A percentile compares a stretch with the other conserved stretches of the same genome.
Conservation (phyloP, 169 alveolate genomes). For the Babesia caballi region DNA sequence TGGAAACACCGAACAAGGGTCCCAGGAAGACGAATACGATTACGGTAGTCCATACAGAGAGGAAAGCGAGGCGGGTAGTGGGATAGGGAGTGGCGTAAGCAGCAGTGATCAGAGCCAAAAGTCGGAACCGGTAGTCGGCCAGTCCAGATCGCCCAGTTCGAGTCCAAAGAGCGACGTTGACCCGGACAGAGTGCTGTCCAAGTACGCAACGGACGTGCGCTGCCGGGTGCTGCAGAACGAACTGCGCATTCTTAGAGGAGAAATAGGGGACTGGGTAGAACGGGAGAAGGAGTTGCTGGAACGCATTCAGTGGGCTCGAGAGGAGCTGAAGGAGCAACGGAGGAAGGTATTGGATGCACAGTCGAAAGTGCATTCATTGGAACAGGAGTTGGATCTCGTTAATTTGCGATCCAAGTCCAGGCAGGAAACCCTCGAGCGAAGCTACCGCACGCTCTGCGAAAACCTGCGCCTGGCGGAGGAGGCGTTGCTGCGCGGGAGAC, state of each 20-base stretch:
- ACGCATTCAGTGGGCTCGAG: not conserved
- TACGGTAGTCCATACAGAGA: too few species aligned
- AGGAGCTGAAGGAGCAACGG: constrained; percentile 18
- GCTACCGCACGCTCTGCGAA: constrained; percentile 42
- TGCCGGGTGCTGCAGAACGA: constrained; percentile 33
- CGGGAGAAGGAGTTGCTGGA: constrained; percentile 36
- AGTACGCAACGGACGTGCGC: constrained; percentile 11
- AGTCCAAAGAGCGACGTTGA: not conserved
- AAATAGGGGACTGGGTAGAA: constrained; percentile 1
- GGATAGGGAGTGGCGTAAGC: too few species aligned
- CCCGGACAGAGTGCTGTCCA: not conserved
- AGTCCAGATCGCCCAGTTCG: too few species aligned
- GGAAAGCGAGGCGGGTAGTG: too few species aligned
- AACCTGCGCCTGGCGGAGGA: constrained; percentile 40
- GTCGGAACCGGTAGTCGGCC: too few species aligned
- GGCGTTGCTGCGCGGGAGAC: constrained; percentile 12
- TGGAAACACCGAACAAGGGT: too few species aligned
- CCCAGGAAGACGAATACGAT: too few species aligned
- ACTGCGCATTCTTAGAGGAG: constrained; percentile 4
- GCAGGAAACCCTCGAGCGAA: constrained; percentile 32
- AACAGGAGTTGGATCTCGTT: constrained; percentile 30
- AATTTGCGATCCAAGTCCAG: constrained; percentile 14
- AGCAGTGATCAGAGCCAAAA: too few species aligned
- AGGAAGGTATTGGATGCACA: constrained; percentile 23
- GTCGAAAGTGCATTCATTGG: not conserved